Base-by-base conservation (phyloP, 2,329 filamentous ascomycete species). In the Fusarium verticillioides region DNA sequence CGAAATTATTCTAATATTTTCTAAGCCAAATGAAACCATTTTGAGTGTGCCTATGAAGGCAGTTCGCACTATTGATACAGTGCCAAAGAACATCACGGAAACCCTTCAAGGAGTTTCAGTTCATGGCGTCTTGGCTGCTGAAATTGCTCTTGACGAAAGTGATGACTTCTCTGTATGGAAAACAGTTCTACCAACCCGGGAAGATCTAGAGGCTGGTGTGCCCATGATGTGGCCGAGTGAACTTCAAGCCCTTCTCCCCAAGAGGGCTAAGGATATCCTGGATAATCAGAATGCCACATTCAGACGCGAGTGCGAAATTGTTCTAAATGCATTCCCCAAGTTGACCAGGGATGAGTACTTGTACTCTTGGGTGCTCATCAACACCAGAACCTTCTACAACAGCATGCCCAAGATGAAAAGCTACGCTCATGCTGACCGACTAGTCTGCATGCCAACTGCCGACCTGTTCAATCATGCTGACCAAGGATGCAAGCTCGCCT, bases 101-200 rank as follows among this genome's bases (percentile, higher is more conserved):
- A 85, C 84, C 40, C 85, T 93, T 5, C 85, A 88, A 0, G 84
- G 85, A 63, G 87, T 89, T 46, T 88, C 90, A 2, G 87, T 93
- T 18, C 94, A 97, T 69, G 92, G 91, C 11, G 87, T 94, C 26
- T 84, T 97, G 4, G 93, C 94, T 15, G 88, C 92, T 3, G 90
- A 92, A 70, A 83, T 95, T 18, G 87, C 89, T 9, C 84, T 92
- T 23, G 85, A 90, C 60, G 80, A 82, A 8, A 81, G 77, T 81
- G 77, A 82, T 21, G 84, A 85, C 39, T 88, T 87, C 74, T 80
- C 82, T 0, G 80, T 85, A 10, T 96, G 93, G 93, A 86, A 87
- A 77, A 87, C 87, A 49, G 88, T 93, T 7, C 90, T 94, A 82
- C 94, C 94, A 0, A 88, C 86, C 0, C 81, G 82, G 4, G 81